phyloP scores from a whole-genome alignment of 192 early-diverging fungal genomes.

The Gryganskiella cystojenkinii region DNA sequence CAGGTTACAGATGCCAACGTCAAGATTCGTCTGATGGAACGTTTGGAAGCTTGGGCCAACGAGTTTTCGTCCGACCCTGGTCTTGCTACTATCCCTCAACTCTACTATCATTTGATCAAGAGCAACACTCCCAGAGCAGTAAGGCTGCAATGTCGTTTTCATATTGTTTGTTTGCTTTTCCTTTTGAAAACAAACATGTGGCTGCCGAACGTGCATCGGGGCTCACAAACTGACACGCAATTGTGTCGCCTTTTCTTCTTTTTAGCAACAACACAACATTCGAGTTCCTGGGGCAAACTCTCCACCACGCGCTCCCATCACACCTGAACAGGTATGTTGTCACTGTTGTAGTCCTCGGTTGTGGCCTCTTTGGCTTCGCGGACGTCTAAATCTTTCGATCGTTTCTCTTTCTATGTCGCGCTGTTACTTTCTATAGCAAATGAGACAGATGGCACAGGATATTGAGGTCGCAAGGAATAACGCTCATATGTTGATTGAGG shows the following conservation, averaged over 20 bases:
- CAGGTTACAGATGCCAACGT: constrained; percentile 49
- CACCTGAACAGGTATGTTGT: constrained; percentile 37
- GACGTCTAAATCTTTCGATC: too few species aligned
- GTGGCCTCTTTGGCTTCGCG: too few species aligned
- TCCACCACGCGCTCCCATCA: constrained; percentile 33
- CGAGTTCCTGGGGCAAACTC: constrained; percentile 9
- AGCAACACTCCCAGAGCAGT: constrained; percentile 45
- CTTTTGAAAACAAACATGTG: background rate
- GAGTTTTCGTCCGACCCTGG: constrained; percentile 37
- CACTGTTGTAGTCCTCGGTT: too few species aligned
- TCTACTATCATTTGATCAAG: constrained; percentile 27
- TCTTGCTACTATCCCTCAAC: constrained; percentile 37
- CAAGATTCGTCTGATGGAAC: constrained; percentile 50
- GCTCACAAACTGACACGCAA: too few species aligned
- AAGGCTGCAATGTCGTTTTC: background rate
- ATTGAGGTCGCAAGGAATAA: constrained; percentile 63
- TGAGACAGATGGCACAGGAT: constrained; percentile 56
- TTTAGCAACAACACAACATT: background rate
- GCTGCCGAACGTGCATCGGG: too few species aligned
- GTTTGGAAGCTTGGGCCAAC: constrained; percentile 38
- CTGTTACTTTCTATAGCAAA: constrained; percentile 20
- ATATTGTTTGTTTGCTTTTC: background rate
- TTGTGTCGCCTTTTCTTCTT: background rate
- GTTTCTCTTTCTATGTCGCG: too few species aligned
- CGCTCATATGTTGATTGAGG: constrained; percentile 61